Evolutionary conservation across 1,284 basidiomycete species (phyloP).

Genomic region (Pseudozyma tsukubaensis): DNA sequence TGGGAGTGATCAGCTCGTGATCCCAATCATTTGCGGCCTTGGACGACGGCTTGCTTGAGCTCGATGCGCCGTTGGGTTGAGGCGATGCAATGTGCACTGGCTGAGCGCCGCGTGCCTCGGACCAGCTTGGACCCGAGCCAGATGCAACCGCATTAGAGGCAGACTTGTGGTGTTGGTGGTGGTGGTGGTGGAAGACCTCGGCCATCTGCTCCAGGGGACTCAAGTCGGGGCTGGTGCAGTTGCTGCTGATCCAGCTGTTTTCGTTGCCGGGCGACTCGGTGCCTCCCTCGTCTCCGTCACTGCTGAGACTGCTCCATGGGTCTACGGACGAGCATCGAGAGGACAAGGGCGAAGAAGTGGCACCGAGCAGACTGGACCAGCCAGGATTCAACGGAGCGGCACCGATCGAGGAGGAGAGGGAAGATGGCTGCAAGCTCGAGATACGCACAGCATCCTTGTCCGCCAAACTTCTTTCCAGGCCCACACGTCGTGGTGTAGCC

Average conservation of each 20-base stretch:
- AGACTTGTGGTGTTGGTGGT: conserved; percentile 1
- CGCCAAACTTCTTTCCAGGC: conserved; percentile 26
- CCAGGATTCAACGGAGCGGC: conserved; percentile 19
- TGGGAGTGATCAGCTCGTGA: conserved; percentile 36
- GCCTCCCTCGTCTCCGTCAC: conserved; percentile 49
- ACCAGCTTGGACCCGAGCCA: conserved; percentile 9
- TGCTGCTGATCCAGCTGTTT: conserved; percentile 55
- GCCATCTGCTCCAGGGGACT: conserved; percentile 33
- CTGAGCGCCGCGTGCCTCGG: conserved; percentile 3
- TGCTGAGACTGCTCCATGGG: conserved; percentile 54
- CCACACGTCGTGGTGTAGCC: conserved; percentile 24
- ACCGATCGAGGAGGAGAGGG: neutral
- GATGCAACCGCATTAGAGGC: conserved; percentile 7
- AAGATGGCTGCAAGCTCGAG: conserved; percentile 17
- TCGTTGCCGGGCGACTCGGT: conserved; percentile 50
- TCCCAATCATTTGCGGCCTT: conserved; percentile 3
- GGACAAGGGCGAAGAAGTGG: conserved; percentile 45
- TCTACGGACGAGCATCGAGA: conserved; percentile 55
- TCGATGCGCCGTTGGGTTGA: conserved; percentile 6
- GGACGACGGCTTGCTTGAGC: neutral
- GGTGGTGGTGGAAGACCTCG: conserved; percentile 18
- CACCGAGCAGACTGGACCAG: conserved; percentile 30
- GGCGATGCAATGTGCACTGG: conserved; percentile 7
- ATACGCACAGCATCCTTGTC: conserved; percentile 32
- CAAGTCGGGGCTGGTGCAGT: conserved; percentile 52